These are phyloP conservation scores for Trypanosoma lewisi DNA, from an alignment of 208 protist genomes.

Conservation along the genomic window DNA sequence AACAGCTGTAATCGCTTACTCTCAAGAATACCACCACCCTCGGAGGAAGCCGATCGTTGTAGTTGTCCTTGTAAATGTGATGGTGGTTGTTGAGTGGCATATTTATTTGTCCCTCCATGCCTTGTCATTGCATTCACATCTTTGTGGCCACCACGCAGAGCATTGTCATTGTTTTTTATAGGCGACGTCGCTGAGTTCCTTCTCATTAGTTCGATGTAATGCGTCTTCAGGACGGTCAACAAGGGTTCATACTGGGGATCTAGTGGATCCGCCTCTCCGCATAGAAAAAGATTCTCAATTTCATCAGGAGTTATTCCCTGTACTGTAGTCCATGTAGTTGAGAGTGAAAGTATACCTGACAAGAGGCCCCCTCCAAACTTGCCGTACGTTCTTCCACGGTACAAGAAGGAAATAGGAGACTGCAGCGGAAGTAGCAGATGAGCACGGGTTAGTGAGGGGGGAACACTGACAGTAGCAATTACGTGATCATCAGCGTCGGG, in stretches of 20 bases:
- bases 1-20: constrained; percentile 42
- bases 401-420: constrained; percentile 59
- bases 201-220: constrained; percentile 56
- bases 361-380: constrained; percentile 20
- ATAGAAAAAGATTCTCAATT: constrained; percentile 67
- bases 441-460: constrained; percentile 44
- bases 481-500: constrained; percentile 31
- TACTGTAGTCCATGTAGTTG: constrained; percentile 70
- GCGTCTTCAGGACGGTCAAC: constrained; percentile 40
- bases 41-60: too few species aligned
- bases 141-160: constrained; percentile 3
- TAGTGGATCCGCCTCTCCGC: constrained; percentile 53
- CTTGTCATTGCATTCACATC: not conserved
- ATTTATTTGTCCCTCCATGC: not conserved
- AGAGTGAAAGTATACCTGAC: constrained; percentile 50
- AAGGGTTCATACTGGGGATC: constrained; percentile 68
- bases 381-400: constrained; percentile 20
- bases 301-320: constrained; percentile 52
- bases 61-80: constrained; percentile 17
- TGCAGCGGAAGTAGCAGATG: constrained; percentile 63
- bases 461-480: constrained; percentile 54
- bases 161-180: not conserved
- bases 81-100: not conserved
- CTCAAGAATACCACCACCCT: constrained; percentile 14
- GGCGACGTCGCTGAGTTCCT: not conserved